Evolutionary conservation across 208 protist genomes (phyloP).

Genomic region (Wallacemonas sp.): DNA sequence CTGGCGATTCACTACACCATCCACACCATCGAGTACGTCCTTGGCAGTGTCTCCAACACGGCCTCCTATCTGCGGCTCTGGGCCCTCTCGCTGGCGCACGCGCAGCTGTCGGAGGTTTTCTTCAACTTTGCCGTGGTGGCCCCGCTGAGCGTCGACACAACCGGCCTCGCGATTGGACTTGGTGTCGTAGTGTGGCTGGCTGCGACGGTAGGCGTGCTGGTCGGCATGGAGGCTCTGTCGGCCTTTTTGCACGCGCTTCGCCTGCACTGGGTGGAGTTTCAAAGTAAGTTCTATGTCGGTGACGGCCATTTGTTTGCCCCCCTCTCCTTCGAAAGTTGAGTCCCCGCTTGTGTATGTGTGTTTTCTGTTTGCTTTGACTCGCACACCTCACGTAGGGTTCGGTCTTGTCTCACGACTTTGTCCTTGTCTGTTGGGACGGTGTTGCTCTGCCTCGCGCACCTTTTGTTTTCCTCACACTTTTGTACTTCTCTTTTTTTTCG

Average conservation of each 20-base stretch:
- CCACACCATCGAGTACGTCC: conserved; percentile 99
- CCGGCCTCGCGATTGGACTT: conserved; percentile 75
- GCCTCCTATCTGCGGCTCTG: conserved; percentile 99
- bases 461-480: too few species aligned
- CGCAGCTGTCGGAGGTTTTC: conserved; percentile 95
- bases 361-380: not conserved
- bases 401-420: too few species aligned
- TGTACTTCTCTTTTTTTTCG: too few species aligned
- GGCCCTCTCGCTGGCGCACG: conserved; percentile 99
- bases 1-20: conserved; percentile 98
- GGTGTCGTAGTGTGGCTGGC: conserved; percentile 92
- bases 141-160: conserved; percentile 41
- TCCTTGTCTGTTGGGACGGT: too few species aligned
- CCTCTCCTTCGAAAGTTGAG: conserved; percentile 10
- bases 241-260: conserved; percentile 99
- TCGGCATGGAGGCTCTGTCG: conserved; percentile 99
- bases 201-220: conserved; percentile 96
- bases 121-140: conserved; percentile 76
- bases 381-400: too few species aligned
- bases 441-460: too few species aligned
- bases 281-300: conserved; percentile 97
- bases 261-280: conserved; percentile 97
- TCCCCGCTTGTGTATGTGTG: not conserved
- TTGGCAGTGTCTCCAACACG: conserved; percentile 99
- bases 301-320: conserved; percentile 86